A percentile compares a stretch with the other conserved stretches of the same genome.
These are phyloP conservation scores for Myriosclerotinia duriaeana DNA, from an alignment of 2,329 filamentous ascomycete genomes.

Conservation along the genomic window DNA sequence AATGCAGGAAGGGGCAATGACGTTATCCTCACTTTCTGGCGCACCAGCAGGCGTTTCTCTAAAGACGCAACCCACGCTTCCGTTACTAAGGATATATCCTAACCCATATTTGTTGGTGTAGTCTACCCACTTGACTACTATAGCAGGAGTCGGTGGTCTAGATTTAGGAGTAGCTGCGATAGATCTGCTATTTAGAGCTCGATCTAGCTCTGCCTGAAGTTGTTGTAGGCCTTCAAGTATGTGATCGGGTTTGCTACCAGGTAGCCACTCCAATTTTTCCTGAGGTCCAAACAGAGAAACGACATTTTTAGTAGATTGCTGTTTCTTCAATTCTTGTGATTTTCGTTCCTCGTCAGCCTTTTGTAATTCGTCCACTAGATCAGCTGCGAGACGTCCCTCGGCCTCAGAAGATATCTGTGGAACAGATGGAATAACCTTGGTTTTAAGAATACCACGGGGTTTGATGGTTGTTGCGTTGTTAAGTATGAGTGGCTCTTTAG, in stretches of 20 bases:
- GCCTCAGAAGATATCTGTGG: constrained; percentile 34
- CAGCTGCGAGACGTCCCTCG: constrained; percentile 38
- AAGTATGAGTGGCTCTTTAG: background rate
- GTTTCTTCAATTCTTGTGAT: constrained; percentile 36
- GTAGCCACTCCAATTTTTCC: constrained; percentile 52
- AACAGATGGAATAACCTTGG: constrained; percentile 26
- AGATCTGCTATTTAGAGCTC: constrained; percentile 61
- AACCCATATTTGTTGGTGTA: constrained; percentile 86
- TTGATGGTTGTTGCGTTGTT: constrained; percentile 14
- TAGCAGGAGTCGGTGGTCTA: constrained; percentile 56
- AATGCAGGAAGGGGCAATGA: constrained; percentile 68
- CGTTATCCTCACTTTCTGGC: constrained; percentile 49
- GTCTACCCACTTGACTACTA: constrained; percentile 80
- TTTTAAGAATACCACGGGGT: constrained; percentile 28
- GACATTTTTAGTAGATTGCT: constrained; percentile 44
- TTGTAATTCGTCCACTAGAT: constrained; percentile 37
- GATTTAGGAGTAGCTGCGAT: constrained; percentile 60
- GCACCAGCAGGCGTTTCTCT: constrained; percentile 52
- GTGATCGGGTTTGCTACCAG: constrained; percentile 56
- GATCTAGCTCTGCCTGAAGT: constrained; percentile 60
- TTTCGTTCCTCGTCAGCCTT: constrained; percentile 31
- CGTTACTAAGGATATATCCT: constrained; percentile 80
- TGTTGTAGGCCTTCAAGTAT: constrained; percentile 56
- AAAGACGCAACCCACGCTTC: constrained; percentile 70
- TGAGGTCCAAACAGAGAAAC: constrained; percentile 52